These are phyloP conservation scores for Monascus purpureus DNA, from an alignment of 495 filamentous ascomycete genomes.

Conservation along the genomic window DNA sequence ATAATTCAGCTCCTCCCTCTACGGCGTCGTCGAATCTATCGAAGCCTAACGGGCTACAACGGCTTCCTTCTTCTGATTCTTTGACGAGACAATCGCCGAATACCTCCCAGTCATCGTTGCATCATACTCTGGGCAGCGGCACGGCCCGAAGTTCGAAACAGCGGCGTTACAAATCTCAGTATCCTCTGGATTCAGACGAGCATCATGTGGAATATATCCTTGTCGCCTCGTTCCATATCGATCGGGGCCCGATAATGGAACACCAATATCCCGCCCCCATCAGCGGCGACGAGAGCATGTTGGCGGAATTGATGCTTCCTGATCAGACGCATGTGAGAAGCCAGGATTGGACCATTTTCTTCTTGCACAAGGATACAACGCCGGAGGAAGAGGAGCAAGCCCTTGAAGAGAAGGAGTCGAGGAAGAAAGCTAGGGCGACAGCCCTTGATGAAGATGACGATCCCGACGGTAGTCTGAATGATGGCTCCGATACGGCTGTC, in stretches of 20 bases:
- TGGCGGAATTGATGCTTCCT: slow-evolving; percentile 96
- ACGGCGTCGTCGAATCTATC: slow-evolving; percentile 38
- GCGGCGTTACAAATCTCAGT: slow-evolving; percentile 62
- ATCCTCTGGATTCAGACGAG: slow-evolving; percentile 62
- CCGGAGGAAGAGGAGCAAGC: slow-evolving; percentile 60
- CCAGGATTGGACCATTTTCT: slow-evolving; percentile 99
- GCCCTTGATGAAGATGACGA: slow-evolving; percentile 27
- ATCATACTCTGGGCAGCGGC: slow-evolving; percentile 32
- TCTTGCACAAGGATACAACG: slow-evolving; percentile 86
- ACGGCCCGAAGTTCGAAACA: slow-evolving; percentile 27
- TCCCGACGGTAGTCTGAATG: slow-evolving; percentile 13
- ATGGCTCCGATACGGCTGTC: slow-evolving; percentile 20
- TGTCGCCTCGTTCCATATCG: slow-evolving; percentile 96
- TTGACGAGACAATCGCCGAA: slow-evolving; percentile 40
- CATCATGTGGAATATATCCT: slow-evolving; percentile 98
- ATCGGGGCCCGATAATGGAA: slow-evolving; percentile 93
- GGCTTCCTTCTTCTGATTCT: slow-evolving; percentile 38
- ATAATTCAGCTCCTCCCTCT: slow-evolving; percentile 21
- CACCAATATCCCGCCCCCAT: slow-evolving; percentile 92
- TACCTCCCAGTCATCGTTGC: slow-evolving; percentile 25
- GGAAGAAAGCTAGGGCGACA: slow-evolving; percentile 32
- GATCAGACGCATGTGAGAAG: slow-evolving; percentile 91
- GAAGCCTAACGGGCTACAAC: slow-evolving; percentile 38
- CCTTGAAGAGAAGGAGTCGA: slow-evolving; percentile 39
- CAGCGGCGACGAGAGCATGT: slow-evolving; percentile 94